These are phyloP conservation scores for Citrus reticulata DNA, from an alignment of 345 rosid species.

Conservation along the genomic window DNA sequence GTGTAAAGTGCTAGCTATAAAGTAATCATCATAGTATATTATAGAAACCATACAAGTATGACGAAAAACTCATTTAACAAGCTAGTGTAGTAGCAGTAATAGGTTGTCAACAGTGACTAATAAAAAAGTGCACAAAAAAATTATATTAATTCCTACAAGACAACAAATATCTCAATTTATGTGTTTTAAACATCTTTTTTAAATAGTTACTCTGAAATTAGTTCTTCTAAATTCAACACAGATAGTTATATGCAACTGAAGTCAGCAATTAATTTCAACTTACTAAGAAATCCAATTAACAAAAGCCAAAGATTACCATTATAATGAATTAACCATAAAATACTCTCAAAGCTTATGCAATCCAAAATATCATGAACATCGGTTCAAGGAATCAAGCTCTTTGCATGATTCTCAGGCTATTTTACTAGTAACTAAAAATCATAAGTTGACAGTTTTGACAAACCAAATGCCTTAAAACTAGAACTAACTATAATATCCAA, in stretches of 20 bases:
- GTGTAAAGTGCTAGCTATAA: not conserved
- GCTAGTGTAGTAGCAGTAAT: not conserved
- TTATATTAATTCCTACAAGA: not conserved
- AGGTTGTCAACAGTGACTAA: not conserved
- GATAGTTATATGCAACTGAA: not conserved
- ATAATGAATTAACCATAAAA: not conserved
- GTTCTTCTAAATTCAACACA: not conserved
- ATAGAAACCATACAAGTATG: not conserved
- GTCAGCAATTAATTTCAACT: not conserved
- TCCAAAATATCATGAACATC: not conserved
- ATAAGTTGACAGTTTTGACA: not conserved
- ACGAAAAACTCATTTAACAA: not conserved
- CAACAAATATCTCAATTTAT: not conserved
- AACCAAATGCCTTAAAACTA: not conserved
- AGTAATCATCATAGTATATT: not conserved
- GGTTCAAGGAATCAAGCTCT: not conserved
- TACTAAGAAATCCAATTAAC: not conserved
- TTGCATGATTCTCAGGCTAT: not conserved
- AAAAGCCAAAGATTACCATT: not conserved
- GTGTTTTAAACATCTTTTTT: not conserved
- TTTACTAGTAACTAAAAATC: not conserved
- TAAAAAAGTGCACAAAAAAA: not conserved
- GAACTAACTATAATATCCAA: not conserved
- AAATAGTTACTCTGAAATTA: not conserved
- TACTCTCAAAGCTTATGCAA: not conserved